phyloP scores from a whole-genome alignment of 2,329 filamentous ascomycete species.

The Verticillium albo-atrum region DNA sequence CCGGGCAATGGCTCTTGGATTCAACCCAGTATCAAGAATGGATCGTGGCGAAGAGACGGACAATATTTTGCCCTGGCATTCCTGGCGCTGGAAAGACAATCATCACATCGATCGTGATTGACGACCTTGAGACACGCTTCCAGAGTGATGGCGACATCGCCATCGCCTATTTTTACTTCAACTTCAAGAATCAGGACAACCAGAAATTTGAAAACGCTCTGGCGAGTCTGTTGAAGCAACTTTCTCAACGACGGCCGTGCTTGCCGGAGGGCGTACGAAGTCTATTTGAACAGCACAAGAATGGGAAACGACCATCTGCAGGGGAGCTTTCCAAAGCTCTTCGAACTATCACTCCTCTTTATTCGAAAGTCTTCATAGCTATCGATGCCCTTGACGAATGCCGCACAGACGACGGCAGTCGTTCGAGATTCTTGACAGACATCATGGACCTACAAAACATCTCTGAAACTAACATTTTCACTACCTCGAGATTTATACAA shows the following conservation, averaged over 20 bases:
- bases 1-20: constrained; percentile 6
- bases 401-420: background rate
- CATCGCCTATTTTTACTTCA: constrained; percentile 27
- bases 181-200: constrained; percentile 19
- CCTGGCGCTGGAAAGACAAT: constrained; percentile 40
- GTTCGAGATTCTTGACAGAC: background rate
- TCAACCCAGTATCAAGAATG: background rate
- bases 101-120: constrained; percentile 12
- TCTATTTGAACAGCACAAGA: rapidly evolving
- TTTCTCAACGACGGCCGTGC: constrained; percentile 13
- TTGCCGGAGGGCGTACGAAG: constrained; percentile 15
- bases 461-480: constrained; percentile 4
- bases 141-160: background rate
- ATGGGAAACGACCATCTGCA: background rate
- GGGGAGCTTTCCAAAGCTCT: background rate
- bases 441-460: background rate
- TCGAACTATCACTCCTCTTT: background rate
- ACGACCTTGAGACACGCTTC: constrained; percentile 13
- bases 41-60: constrained; percentile 12
- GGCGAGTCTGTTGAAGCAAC: constrained; percentile 25
- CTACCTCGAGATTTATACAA: constrained; percentile 6
- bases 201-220: constrained; percentile 20
- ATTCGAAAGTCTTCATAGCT: constrained; percentile 14
- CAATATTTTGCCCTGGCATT: constrained; percentile 38
- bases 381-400: constrained; percentile 23